A percentile compares a stretch with the other conserved stretches of the same genome.
Conservation (phyloP, 2,329 filamentous ascomycete species). For the Fusarium scirpi region DNA sequence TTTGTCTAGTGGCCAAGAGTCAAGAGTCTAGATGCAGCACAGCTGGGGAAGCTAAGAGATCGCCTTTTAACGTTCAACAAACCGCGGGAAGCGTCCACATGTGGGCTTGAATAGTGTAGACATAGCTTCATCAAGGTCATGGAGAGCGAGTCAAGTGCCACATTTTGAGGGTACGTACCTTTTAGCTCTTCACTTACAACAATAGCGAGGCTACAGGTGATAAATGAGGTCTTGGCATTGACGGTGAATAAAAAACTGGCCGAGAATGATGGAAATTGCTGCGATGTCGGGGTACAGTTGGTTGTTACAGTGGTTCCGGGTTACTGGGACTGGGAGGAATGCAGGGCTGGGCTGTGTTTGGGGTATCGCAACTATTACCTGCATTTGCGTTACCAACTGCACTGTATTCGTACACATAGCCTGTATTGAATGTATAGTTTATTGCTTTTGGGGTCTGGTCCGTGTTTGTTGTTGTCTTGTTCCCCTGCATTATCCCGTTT, state of each 20-base stretch:
- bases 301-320: conserved; percentile 12
- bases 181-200: background rate
- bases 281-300: conserved; percentile 6
- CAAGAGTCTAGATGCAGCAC: conserved; percentile 21
- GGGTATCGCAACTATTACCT: background rate
- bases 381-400: background rate
- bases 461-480: conserved; percentile 9
- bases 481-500: conserved; percentile 22
- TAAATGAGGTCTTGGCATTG: conserved; percentile 13
- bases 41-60: conserved; percentile 23
- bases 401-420: background rate
- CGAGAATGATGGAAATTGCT: background rate
- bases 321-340: conserved; percentile 33
- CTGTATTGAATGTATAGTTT: background rate
- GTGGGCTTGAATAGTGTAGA: conserved; percentile 24
- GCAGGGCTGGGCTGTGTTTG: background rate
- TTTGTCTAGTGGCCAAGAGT: background rate
- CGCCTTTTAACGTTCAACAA: conserved; percentile 6
- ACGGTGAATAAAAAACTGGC: background rate
- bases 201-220: background rate
- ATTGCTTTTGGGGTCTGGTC: conserved; percentile 26
- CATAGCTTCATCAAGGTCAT: background rate
- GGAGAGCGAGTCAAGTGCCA: conserved; percentile 30
- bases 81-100: conserved; percentile 3
- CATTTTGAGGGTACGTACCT: conserved; percentile 1